Conservation (phyloP, 2,329 filamentous ascomycete species). For the Parafenestella ontariensis region DNA sequence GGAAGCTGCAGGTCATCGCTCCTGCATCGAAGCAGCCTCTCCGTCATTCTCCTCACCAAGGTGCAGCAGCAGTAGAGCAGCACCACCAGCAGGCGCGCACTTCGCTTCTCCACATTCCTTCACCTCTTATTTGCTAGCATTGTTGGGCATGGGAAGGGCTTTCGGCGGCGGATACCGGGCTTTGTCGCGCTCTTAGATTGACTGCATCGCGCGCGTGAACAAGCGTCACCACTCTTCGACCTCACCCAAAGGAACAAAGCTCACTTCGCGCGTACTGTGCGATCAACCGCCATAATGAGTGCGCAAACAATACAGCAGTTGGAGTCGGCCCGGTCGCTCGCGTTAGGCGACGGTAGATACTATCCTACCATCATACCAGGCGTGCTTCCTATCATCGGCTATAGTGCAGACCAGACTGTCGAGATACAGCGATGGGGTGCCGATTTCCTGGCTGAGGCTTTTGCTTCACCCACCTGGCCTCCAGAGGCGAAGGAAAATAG, state of each 20-base stretch:
- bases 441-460: constrained; percentile 94
- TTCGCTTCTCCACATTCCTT: constrained; percentile 36
- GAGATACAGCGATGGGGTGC: constrained; percentile 94
- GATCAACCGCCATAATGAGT: constrained; percentile 35
- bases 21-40: constrained; percentile 7
- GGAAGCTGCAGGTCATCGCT: constrained; percentile 14
- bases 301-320: constrained; percentile 72
- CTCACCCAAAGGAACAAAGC: constrained; percentile 33
- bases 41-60: constrained; percentile 12
- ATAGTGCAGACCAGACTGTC: constrained; percentile 66
- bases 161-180: constrained; percentile 27
- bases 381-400: constrained; percentile 88
- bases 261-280: constrained; percentile 26
- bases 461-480: constrained; percentile 85
- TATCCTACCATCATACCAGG: constrained; percentile 92
- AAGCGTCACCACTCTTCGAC: constrained; percentile 26
- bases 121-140: constrained; percentile 25
- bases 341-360: constrained; percentile 83
- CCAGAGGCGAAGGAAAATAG: constrained; percentile 80
- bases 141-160: constrained; percentile 38
- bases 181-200: constrained; percentile 42
- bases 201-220: constrained; percentile 40
- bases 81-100: constrained; percentile 24
- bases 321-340: constrained; percentile 86
- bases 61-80: constrained; percentile 19